phyloP scores from a whole-genome alignment of 768 basidiomycete species.

The Lentinula sp. region DNA sequence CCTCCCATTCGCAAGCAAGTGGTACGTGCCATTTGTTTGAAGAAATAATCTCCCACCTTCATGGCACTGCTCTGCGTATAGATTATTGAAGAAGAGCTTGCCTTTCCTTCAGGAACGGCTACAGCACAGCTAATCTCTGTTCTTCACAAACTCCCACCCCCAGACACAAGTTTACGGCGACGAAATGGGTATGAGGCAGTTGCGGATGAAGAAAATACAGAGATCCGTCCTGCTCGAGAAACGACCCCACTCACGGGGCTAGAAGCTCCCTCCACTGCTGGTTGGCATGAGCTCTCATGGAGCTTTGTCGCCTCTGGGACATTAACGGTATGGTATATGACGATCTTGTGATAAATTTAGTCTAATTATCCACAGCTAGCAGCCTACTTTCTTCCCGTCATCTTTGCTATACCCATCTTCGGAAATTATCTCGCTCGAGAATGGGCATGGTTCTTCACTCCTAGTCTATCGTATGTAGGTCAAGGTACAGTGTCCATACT shows the following conservation, averaged over 20 bases:
- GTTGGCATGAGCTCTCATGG: slow-evolving; percentile 72
- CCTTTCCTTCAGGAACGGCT: slow-evolving; percentile 93
- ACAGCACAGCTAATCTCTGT: slow-evolving; percentile 94
- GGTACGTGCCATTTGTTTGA: slow-evolving; percentile 35
- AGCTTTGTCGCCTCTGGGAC: slow-evolving; percentile 73
- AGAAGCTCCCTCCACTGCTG: slow-evolving; percentile 25
- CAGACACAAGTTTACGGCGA: slow-evolving; percentile 48
- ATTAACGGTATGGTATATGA: slow-evolving; percentile 60
- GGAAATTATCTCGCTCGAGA: slow-evolving; percentile 75
- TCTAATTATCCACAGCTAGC: slow-evolving; percentile 44
- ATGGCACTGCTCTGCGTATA: slow-evolving; percentile 19
- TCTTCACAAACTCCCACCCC: slow-evolving; percentile 70
- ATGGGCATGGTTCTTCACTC: slow-evolving; percentile 94
- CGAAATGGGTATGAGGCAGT: slow-evolving; percentile 45
- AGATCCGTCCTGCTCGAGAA: not conserved
- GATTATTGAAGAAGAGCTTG: slow-evolving; percentile 92
- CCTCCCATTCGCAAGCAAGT: slow-evolving; percentile 94
- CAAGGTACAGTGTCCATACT: slow-evolving; percentile 49
- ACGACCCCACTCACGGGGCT: slow-evolving; percentile 24
- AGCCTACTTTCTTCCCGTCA: slow-evolving; percentile 85
- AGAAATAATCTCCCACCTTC: not conserved
- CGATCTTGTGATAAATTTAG: slow-evolving; percentile 5
- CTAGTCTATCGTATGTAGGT: slow-evolving; percentile 87
- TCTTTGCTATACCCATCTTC: slow-evolving; percentile 84
- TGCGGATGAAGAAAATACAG: slow-evolving; percentile 5